These are phyloP conservation scores for Ustilago lituana DNA, from an alignment of 1,284 basidiomycete species.

Conservation along the genomic window DNA sequence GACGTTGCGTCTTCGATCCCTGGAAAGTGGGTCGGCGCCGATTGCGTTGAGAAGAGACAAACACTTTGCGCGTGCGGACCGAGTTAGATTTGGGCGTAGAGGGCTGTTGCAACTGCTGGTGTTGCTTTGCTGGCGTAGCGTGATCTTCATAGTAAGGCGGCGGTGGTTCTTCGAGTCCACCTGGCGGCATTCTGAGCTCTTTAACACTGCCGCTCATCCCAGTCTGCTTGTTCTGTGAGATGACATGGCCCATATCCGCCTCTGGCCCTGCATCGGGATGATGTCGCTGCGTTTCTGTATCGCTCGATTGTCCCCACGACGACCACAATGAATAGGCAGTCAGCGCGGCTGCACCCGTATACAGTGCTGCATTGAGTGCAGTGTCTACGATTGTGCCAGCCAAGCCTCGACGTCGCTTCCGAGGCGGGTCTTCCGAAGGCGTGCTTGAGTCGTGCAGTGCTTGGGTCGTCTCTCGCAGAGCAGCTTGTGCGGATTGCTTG, in stretches of 20 bases:
- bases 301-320: constrained; percentile 37
- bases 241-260: constrained; percentile 28
- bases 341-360: constrained; percentile 53
- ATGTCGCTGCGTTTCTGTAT: constrained; percentile 26
- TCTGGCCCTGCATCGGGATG: constrained; percentile 27
- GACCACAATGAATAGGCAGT: constrained; percentile 56
- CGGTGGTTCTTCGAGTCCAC: constrained; percentile 42
- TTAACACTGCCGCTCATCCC: neutral
- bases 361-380: constrained; percentile 51
- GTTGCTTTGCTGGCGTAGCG: constrained; percentile 1
- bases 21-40: constrained; percentile 39
- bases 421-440: constrained; percentile 25
- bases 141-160: constrained; percentile 44
- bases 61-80: constrained; percentile 27
- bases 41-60: constrained; percentile 43
- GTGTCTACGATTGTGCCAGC: constrained; percentile 53
- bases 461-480: constrained; percentile 21
- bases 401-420: constrained; percentile 44
- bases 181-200: constrained; percentile 9
- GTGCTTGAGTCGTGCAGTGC: constrained; percentile 4
- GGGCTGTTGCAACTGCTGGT: constrained; percentile 4
- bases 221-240: constrained; percentile 14
- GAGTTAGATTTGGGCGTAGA: constrained; percentile 19
- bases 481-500: constrained; percentile 23
- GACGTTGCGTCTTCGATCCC: constrained; percentile 23